Percentiles rank a stretch among this genome's conserved stretches.
phyloP scores from a whole-genome alignment of 805 yeast genomes.

The Tetrapisispora iriomotensis region DNA sequence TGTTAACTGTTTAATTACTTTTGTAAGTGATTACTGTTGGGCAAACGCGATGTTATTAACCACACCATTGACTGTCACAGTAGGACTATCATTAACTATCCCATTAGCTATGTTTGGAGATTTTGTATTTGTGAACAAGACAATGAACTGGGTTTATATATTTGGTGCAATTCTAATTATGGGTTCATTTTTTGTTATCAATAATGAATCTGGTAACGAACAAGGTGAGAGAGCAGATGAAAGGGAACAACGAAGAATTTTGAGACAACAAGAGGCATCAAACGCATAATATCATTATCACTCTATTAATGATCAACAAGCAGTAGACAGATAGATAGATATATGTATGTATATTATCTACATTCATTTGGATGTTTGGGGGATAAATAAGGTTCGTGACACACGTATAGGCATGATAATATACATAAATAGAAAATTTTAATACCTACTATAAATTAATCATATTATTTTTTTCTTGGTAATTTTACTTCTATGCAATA shows the following conservation, averaged over 20 bases:
- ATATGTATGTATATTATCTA: no score
- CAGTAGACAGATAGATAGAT: no score
- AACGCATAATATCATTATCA: background rate
- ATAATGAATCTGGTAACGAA: slow-evolving; percentile 66
- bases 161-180: slow-evolving; percentile 77
- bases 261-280: no score
- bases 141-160: slow-evolving; percentile 52
- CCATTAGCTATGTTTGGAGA: slow-evolving; percentile 95
- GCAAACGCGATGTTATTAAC: slow-evolving; percentile 90
- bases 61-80: slow-evolving; percentile 90
- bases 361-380: no score
- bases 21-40: slow-evolving; percentile 90
- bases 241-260: background rate
- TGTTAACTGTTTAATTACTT: slow-evolving; percentile 66
- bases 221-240: slow-evolving; percentile 2
- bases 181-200: slow-evolving; percentile 73
- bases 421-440: no score
- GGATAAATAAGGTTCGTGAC: no score
- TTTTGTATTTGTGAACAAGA: slow-evolving; percentile 55
- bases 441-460: no score
- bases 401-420: no score
- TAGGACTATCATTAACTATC: slow-evolving; percentile 85
- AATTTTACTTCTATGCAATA: background rate
- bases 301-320: no score
- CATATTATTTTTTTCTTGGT: no score